Evolutionary conservation across 768 basidiomycete genomes (phyloP), one percentile per base, ranked within the genome.

Genomic region (Boletus coccyginus): DNA sequence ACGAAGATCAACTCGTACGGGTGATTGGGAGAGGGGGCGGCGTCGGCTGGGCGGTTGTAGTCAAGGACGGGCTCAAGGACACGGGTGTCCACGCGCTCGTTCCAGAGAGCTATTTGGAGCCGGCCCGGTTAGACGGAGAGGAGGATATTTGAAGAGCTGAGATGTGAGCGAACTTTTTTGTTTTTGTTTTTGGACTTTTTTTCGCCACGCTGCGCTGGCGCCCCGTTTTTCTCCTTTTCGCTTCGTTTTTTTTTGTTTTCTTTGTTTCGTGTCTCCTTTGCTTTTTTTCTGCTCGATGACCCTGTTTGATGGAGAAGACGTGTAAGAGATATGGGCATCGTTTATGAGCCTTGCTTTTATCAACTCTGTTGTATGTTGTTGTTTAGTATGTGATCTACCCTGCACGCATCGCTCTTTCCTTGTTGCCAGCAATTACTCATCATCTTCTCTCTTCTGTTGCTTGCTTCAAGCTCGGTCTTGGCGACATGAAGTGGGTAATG

Each of bases 1-100:
- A 78, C 60, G 88, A 91, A 70, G 92, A 86, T 45, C 88, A 93
- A 73, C 60, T 88, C 46, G 85, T 94, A 14, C 75, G 77, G 3
- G 88, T 92, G 29, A 70, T 91, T 4, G 89, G 89, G 11, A 65
- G 88, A 46, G 88, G 90, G 5, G 89, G 90, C 0, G 88, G 88
- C 0, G 85, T 87, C 3, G 90, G 90, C 0, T 91, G 90, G 90
- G 90, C 87, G 0, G 84, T 92, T 10, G 90, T 84, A 2, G 77
- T 83, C 56, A 79, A 74, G 52, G 72, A 69, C 39, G 61, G 69
- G 17, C 61, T 64, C 45, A 73, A 70, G 36, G 77, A 71, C 46
- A 70, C 64, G n/a, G 70, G 70, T 14, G 64, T 71, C 7, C 87
- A 90, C 71, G 88, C 87, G 8, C 78, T 92, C 33, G 90, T 92